Evolutionary conservation across 2,329 filamentous ascomycete species (phyloP).

Genomic region (Helotiales sp.): DNA sequence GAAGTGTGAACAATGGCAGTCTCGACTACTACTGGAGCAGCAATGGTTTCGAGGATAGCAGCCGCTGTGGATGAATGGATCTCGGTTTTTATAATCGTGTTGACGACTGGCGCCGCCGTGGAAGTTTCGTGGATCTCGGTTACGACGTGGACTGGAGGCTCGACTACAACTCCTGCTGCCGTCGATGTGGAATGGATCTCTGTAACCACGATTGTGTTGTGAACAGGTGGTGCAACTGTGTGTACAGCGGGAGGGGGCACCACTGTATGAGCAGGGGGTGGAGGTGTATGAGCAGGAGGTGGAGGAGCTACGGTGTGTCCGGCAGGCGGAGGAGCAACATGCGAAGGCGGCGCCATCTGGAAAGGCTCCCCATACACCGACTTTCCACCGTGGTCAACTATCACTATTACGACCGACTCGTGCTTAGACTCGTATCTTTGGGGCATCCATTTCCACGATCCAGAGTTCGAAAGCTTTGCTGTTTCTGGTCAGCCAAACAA

Average conservation of each 20-base stretch:
- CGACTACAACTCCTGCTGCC: neutral
- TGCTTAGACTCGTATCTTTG: neutral
- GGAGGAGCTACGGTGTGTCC: neutral
- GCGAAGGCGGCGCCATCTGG: conserved; percentile 1
- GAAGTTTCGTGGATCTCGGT: conserved; percentile 9
- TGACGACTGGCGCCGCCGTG: conserved; percentile 1
- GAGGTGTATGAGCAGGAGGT: neutral
- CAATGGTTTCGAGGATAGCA: neutral
- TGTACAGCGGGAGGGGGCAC: neutral
- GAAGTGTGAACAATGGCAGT: conserved; percentile 7
- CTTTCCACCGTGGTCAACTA: conserved; percentile 8
- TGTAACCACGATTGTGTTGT: neutral
- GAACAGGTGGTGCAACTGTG: neutral
- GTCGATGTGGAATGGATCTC: neutral
- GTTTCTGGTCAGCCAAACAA: neutral
- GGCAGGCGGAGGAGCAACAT: neutral
- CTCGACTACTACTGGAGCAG: neutral
- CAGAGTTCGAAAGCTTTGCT: conserved; percentile 6
- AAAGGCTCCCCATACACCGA: conserved; percentile 14
- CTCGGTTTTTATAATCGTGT: neutral
- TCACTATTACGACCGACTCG: conserved; percentile 6
- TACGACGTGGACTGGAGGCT: conserved; percentile 2
- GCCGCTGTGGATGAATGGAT: neutral
- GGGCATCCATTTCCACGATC: conserved; percentile 11
- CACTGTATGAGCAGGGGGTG: neutral